Base-by-base conservation (phyloP, 352 stramenopile genomes). In the Pythium vanterpoolii region DNA sequence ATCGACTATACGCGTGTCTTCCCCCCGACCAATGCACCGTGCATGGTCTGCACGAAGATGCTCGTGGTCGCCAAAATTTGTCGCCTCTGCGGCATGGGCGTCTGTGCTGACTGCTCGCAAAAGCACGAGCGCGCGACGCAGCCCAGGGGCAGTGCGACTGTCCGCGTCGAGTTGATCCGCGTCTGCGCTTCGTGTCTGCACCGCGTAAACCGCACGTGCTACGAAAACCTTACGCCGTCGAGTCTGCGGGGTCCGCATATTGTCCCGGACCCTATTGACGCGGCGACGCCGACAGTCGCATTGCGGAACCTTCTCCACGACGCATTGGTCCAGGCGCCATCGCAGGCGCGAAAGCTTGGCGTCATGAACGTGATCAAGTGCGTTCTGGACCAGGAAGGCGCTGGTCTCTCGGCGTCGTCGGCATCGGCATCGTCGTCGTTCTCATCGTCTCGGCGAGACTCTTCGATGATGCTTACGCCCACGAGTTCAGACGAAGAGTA, bases 101-200 rank as follows among this genome's bases (percentile, higher is more conserved):
- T 89, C 24, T 90, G 81, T 45, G 48, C 61, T 49, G 62, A 60
- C 40, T 90, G 81, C 66, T 74, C 64, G 14, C 45, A 48, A 28
- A 66, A 68, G 30, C 60, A 72, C 36, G 64, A 74, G 31, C 64
- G 70, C 4, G 51, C 31, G 1, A 39, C 18, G 9, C 31, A 44
- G 2, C 31, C 16, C 9, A 33, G 44, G 0, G 44, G 33, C 9
- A 45, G 38, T 13, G 19, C 44, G 2, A 18, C 1, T 4, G 18
- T 61, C 7, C 42, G 31, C 5, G 28, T 76, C 24, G 44, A 69
- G 21, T 40, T 40, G 8, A 65, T 85, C 8, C 68, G 75, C 21
- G 69, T 89, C 14, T 89, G 79, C 28, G 64, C 69, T 50, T 56
- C 68, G 55, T 89, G 79, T 55, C 68, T 82, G 57, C 60, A 78